phyloP scores from a whole-genome alignment of 345 rosid genomes.

The Cardiospermum halicacabum region DNA sequence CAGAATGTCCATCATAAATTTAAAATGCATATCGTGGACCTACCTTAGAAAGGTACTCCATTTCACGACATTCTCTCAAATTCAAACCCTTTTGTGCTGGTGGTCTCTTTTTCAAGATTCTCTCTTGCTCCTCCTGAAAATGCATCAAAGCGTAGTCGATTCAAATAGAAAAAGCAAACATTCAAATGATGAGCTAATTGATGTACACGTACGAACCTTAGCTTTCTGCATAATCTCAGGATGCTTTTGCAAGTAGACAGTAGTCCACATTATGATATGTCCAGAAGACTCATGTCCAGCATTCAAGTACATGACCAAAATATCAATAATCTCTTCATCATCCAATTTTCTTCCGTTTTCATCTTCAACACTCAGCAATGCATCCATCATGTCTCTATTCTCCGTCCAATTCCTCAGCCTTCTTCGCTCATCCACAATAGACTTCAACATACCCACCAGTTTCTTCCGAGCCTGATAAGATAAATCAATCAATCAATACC shows the following conservation, averaged over 20 bases:
- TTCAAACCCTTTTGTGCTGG: slow-evolving; percentile 45
- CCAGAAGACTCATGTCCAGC: slow-evolving; percentile 95
- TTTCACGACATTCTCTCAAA: slow-evolving; percentile 63
- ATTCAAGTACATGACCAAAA: slow-evolving; percentile 75
- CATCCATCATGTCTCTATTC: slow-evolving; percentile 77
- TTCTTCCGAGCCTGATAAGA: slow-evolving; percentile 62
- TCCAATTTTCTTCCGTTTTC: slow-evolving; percentile 59
- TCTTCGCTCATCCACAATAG: slow-evolving; percentile 53
- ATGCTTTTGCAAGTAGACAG: slow-evolving; percentile 65
- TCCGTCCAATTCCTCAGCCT: slow-evolving; percentile 24
- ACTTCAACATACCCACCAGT: slow-evolving; percentile 57
- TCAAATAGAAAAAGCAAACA: background rate
- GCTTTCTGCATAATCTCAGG: slow-evolving; percentile 59
- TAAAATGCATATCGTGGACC: background rate
- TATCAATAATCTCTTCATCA: slow-evolving; percentile 75
- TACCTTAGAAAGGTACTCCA: slow-evolving; percentile 75
- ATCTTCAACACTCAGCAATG: slow-evolving; percentile 56
- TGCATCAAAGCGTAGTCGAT: no score
- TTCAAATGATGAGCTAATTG: no score
- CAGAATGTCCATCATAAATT: no score
- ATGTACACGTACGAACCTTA: no score
- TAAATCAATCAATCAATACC: background rate
- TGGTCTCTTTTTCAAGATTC: slow-evolving; percentile 37
- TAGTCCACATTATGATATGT: slow-evolving; percentile 80
- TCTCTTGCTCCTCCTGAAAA: slow-evolving; percentile 66